Conservation (phyloP, 2,329 filamentous ascomycete species). For the Cordyceps cicadae region DNA sequence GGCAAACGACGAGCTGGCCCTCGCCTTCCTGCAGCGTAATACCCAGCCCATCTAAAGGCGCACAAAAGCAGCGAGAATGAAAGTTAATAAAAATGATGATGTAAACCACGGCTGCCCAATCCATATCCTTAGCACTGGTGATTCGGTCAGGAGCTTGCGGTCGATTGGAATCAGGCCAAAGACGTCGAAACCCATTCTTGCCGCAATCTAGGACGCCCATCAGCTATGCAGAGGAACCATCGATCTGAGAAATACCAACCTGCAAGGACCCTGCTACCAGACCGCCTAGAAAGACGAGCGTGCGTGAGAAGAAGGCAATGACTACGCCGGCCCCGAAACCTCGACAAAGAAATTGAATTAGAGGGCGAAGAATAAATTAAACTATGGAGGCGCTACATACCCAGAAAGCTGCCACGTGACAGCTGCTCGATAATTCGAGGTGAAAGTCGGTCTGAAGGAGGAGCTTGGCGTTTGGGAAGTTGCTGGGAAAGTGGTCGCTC, state of each 20-base stretch:
- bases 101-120: constrained; percentile 56
- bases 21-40: constrained; percentile 79
- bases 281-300: constrained; percentile 59
- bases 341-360: constrained; percentile 20
- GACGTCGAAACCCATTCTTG: constrained; percentile 34
- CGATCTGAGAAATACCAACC: constrained; percentile 34
- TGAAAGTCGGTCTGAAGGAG: constrained; percentile 15
- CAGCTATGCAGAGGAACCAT: not conserved
- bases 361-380: not conserved
- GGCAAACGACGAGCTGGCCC: constrained; percentile 59
- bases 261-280: constrained; percentile 55
- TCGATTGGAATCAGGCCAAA: constrained; percentile 29
- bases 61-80: constrained; percentile 52
- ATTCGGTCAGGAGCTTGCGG: constrained; percentile 26
- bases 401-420: constrained; percentile 46
- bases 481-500: constrained; percentile 9
- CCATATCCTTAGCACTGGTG: constrained; percentile 39
- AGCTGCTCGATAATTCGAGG: constrained; percentile 37
- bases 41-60: constrained; percentile 53
- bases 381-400: constrained; percentile 23
- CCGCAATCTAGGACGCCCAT: constrained; percentile 29
- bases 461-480: constrained; percentile 14
- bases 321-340: constrained; percentile 57
- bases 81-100: constrained; percentile 62
- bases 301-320: constrained; percentile 62